A percentile compares a stretch with the other conserved stretches of the same genome.
phyloP scores from a whole-genome alignment of 352 stramenopile genomes.

The Detonula confervacea region DNA sequence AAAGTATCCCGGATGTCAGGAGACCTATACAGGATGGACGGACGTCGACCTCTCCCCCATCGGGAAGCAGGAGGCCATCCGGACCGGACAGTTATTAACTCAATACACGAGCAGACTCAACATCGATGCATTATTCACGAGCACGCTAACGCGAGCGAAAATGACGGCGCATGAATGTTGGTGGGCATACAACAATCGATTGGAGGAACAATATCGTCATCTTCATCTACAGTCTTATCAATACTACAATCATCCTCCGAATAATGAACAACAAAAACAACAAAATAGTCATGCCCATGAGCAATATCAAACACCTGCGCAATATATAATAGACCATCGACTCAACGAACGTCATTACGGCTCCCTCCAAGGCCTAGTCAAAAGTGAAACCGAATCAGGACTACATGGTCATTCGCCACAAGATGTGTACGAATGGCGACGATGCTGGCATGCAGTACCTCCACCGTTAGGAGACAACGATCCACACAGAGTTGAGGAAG shows the following conservation, averaged over 20 bases:
- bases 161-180: slow-evolving; percentile 95
- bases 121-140: slow-evolving; percentile 91
- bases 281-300: too few species aligned
- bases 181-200: slow-evolving; percentile 50
- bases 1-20: slow-evolving; percentile 77
- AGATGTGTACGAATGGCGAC: slow-evolving; percentile 88
- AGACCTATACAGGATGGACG: slow-evolving; percentile 97
- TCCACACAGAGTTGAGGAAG: slow-evolving; percentile 84
- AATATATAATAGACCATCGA: slow-evolving; percentile 66
- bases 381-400: slow-evolving; percentile 88
- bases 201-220: slow-evolving; percentile 32
- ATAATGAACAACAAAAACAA: not conserved
- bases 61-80: slow-evolving; percentile 88
- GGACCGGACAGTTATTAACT: slow-evolving; percentile 31
- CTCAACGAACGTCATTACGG: slow-evolving; percentile 98
- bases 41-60: slow-evolving; percentile 91
- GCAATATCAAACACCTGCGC: slow-evolving; percentile 18
- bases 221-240: slow-evolving; percentile 44
- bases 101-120: slow-evolving; percentile 14
- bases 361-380: slow-evolving; percentile 94
- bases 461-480: slow-evolving; percentile 93
- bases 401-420: slow-evolving; percentile 55
- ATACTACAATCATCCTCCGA: slow-evolving; percentile 41
- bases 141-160: slow-evolving; percentile 94
- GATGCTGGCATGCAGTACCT: slow-evolving; percentile 92